Evolutionary conservation across 225 moss, liverwort and hornwort genomes (phyloP).

Genomic region (Marchantia polymorpha): DNA sequence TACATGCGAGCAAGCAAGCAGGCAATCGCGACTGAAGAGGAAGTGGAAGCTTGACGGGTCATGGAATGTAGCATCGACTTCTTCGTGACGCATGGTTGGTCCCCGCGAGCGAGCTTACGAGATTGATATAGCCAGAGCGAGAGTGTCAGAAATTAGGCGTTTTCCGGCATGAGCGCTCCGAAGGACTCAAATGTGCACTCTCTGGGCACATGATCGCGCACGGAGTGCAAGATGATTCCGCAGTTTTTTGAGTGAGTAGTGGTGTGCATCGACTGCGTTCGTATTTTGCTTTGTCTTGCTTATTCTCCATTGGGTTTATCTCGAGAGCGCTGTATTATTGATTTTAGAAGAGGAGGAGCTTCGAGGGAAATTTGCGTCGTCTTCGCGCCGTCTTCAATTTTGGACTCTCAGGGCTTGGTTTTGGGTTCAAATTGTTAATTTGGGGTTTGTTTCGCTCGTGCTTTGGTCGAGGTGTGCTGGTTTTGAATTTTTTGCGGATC

Average conservation of each 20-base stretch:
- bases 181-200: too few species aligned
- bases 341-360: too few species aligned
- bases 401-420: neutral
- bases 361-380: too few species aligned
- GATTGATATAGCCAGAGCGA: neutral
- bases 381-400: too few species aligned
- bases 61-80: neutral
- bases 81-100: neutral
- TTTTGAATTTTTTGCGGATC: neutral
- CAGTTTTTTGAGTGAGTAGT: neutral
- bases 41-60: neutral
- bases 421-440: neutral
- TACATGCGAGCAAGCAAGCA: neutral
- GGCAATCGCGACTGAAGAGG: neutral
- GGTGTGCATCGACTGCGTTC: neutral
- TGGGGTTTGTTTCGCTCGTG: neutral
- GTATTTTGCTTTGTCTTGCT: neutral
- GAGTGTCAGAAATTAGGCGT: neutral
- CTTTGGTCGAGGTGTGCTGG: neutral
- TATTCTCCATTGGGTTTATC: neutral
- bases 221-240: neutral
- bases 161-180: too few species aligned
- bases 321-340: neutral
- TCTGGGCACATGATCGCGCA: neutral
- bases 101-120: neutral